Conservation (phyloP, 805 yeast species). For the Scheffersomyces stipitis region DNA sequence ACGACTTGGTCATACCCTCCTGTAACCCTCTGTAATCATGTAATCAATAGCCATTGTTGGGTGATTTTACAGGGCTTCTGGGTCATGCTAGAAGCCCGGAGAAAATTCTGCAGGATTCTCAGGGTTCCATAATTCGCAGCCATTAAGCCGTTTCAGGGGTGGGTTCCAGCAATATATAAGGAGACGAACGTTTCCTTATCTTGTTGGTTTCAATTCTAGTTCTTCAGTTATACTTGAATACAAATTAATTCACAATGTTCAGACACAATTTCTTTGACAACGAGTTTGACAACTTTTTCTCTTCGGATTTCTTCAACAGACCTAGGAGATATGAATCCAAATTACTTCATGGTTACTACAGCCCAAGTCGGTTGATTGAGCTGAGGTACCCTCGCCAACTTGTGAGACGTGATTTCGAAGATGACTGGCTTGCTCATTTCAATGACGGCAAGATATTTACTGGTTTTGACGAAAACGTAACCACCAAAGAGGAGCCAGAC, state of each 20-base stretch:
- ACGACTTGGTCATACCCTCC: too few relatives aligned
- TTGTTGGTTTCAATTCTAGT: neutral
- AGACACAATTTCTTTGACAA: conserved; percentile 8
- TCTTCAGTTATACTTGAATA: neutral
- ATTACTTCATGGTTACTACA: neutral
- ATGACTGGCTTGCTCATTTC: neutral
- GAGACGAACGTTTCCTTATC: conserved; percentile 1
- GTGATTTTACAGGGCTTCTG: too few relatives aligned
- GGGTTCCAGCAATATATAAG: neutral
- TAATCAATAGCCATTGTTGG: too few relatives aligned
- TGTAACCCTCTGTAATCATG: too few relatives aligned
- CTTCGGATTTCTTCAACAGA: conserved; percentile 2
- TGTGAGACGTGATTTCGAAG: neutral
- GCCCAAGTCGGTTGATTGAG: neutral
- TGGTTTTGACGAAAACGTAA: neutral
- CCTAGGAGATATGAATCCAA: conserved; percentile 7
- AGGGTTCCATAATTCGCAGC: neutral
- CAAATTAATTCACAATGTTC: conserved; percentile 5
- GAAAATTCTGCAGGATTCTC: conserved; percentile 1
- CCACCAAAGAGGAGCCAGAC: conserved; percentile 19
- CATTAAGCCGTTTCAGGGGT: neutral
- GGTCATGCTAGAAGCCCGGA: too few relatives aligned
- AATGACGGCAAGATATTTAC: neutral
- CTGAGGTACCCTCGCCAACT: neutral
- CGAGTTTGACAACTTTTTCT: conserved; percentile 10